Percentiles rank a stretch among this genome's conserved stretches.
Conservation (phyloP, 2,329 filamentous ascomycete genomes). For the Ascochyta rabiei region DNA sequence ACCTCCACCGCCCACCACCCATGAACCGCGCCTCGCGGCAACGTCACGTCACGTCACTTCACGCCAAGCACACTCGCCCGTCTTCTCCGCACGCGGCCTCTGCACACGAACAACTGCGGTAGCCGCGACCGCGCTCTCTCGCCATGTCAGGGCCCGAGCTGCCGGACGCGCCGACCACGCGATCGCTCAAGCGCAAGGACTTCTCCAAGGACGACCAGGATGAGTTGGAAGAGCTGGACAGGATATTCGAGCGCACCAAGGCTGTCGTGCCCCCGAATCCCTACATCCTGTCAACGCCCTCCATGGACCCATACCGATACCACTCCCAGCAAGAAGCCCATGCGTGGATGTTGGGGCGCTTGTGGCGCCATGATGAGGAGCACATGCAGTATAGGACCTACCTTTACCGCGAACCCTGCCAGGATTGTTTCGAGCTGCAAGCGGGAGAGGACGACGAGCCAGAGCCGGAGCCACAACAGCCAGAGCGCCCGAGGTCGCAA, state of each 20-base stretch:
- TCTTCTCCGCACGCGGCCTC: not conserved
- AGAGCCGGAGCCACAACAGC: slow-evolving; percentile 33
- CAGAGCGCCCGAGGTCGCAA: slow-evolving; percentile 44
- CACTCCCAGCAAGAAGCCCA: slow-evolving; percentile 49
- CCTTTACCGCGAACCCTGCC: slow-evolving; percentile 61
- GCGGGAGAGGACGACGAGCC: slow-evolving; percentile 61
- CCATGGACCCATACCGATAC: slow-evolving; percentile 53
- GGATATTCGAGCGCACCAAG: slow-evolving; percentile 52
- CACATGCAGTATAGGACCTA: slow-evolving; percentile 68
- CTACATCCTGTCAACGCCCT: slow-evolving; percentile 57
- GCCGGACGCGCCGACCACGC: slow-evolving; percentile 32
- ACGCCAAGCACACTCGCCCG: not conserved
- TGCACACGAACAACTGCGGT: not conserved
- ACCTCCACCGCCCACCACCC: slow-evolving; percentile 11
- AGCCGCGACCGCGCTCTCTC: slow-evolving; percentile 6
- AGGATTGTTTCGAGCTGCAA: slow-evolving; percentile 55
- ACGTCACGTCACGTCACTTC: not conserved
- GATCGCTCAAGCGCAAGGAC: slow-evolving; percentile 34
- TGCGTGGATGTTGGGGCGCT: slow-evolving; percentile 55
- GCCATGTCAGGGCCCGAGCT: slow-evolving; percentile 44
- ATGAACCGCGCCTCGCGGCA: slow-evolving; percentile 21
- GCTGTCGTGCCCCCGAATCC: slow-evolving; percentile 50
- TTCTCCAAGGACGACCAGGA: slow-evolving; percentile 39
- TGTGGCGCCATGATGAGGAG: slow-evolving; percentile 62
- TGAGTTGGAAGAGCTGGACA: slow-evolving; percentile 50